These are phyloP conservation scores for Exophiala oligosperma DNA, from an alignment of 2,329 filamentous ascomycete species.

Conservation along the genomic window DNA sequence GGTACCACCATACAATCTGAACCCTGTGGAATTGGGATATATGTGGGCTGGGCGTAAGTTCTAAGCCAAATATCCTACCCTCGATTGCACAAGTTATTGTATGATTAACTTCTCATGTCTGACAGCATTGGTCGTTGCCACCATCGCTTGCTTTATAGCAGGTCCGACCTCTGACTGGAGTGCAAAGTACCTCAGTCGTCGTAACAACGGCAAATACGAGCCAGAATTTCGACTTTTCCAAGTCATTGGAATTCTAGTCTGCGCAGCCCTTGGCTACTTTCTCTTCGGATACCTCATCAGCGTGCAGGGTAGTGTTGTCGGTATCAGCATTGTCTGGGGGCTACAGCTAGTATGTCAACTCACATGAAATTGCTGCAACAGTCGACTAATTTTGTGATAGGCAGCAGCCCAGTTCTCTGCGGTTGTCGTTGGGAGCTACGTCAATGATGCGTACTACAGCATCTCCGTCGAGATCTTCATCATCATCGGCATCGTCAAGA, in stretches of 20 bases:
- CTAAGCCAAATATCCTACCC: too few relatives aligned
- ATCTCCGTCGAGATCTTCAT: slow-evolving; percentile 86
- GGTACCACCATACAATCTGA: slow-evolving; percentile 71
- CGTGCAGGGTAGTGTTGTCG: slow-evolving; percentile 39
- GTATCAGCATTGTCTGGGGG: slow-evolving; percentile 72
- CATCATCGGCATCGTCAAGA: slow-evolving; percentile 88
- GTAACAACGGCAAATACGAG: slow-evolving; percentile 81
- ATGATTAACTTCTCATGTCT: too few relatives aligned
- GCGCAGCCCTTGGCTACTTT: slow-evolving; percentile 73
- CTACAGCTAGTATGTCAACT: too few relatives aligned
- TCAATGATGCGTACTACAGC: slow-evolving; percentile 89
- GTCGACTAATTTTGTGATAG: too few relatives aligned
- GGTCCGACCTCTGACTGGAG: slow-evolving; percentile 73
- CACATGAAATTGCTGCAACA: too few relatives aligned
- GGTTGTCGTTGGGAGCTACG: slow-evolving; percentile 75
- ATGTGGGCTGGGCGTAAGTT: slow-evolving; percentile 66
- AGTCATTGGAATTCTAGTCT: slow-evolving; percentile 74
- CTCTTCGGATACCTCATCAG: slow-evolving; percentile 23
- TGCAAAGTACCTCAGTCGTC: slow-evolving; percentile 67
- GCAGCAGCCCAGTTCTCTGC: slow-evolving; percentile 73
- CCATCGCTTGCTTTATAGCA: slow-evolving; percentile 73
- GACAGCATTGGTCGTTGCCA: slow-evolving; percentile 70
- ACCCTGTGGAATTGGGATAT: slow-evolving; percentile 78
- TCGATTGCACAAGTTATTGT: too few relatives aligned
- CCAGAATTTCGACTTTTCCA: slow-evolving; percentile 85